Percentiles rank a stretch among this genome's conserved stretches.
Evolutionary conservation across 139 green algal genomes (phyloP).

Genomic region (Microglena sp.): DNA sequence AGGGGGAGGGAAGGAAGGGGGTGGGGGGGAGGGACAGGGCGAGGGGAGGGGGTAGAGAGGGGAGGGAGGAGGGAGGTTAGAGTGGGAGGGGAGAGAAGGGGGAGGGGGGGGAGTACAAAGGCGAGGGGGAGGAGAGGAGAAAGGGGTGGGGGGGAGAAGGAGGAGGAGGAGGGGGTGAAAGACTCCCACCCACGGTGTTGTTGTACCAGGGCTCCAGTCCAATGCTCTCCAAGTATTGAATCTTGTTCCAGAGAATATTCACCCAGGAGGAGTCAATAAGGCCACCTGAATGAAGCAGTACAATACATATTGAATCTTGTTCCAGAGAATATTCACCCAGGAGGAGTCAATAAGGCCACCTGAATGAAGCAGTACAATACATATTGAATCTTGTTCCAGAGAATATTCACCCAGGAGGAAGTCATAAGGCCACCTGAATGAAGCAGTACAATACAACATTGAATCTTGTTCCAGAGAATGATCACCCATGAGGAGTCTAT

Average conservation of each 20-base stretch:
- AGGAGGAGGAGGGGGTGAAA: background rate
- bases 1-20: no score
- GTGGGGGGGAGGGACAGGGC: no score
- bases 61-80: background rate
- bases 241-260: conserved; percentile 24
- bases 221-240: conserved; percentile 19
- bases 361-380: no score
- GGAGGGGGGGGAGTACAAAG: background rate
- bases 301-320: conserved; percentile 24
- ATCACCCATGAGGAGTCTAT: conserved; percentile 13
- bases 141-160: background rate
- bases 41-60: no score
- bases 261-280: conserved; percentile 14
- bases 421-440: no score
- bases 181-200: background rate
- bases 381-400: conserved; percentile 27
- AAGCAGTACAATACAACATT: no score
- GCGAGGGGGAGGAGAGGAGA: background rate
- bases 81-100: background rate
- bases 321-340: conserved; percentile 26
- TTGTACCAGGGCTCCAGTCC: conserved; percentile 26
- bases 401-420: conserved; percentile 16
- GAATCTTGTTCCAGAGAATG: conserved; percentile 25
- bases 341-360: background rate
- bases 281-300: no score